Evolutionary conservation across 345 rosid genomes (phyloP).

Genomic region (Eucalyptus lansdowneana): DNA sequence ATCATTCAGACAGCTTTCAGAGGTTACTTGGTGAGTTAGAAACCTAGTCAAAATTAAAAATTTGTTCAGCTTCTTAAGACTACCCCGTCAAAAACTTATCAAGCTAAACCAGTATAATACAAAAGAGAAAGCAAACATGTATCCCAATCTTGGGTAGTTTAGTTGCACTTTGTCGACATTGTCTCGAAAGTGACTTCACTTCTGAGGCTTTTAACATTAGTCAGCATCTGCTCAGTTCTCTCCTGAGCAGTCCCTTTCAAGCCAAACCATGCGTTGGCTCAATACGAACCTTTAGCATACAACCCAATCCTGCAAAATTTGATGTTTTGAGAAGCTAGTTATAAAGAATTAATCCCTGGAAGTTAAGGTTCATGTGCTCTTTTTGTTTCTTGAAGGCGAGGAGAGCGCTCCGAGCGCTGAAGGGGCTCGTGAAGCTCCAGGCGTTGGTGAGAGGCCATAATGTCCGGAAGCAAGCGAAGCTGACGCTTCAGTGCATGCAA

Average conservation of each 20-base stretch:
- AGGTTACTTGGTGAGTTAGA: conserved; percentile 55
- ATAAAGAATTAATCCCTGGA: neutral
- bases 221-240: neutral
- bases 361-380: neutral
- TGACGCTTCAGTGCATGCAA: conserved; percentile 66
- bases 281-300: neutral
- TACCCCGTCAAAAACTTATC: neutral
- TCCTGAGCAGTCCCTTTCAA: neutral
- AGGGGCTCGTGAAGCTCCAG: conserved; percentile 87
- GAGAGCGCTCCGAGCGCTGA: conserved; percentile 77
- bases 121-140: neutral
- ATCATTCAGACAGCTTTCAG: conserved; percentile 76
- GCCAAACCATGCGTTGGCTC: neutral
- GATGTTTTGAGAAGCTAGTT: neutral
- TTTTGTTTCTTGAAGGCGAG: conserved; percentile 25
- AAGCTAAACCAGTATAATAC: neutral
- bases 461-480: conserved; percentile 65
- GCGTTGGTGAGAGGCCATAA: conserved; percentile 91
- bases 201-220: neutral
- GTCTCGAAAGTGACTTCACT: neutral
- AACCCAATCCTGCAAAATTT: neutral
- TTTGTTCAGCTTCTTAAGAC: neutral
- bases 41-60: neutral
- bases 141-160: neutral
- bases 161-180: neutral